phyloP scores from a whole-genome alignment of 2,329 filamentous ascomycete genomes.

The Aschersonia sp. region DNA sequence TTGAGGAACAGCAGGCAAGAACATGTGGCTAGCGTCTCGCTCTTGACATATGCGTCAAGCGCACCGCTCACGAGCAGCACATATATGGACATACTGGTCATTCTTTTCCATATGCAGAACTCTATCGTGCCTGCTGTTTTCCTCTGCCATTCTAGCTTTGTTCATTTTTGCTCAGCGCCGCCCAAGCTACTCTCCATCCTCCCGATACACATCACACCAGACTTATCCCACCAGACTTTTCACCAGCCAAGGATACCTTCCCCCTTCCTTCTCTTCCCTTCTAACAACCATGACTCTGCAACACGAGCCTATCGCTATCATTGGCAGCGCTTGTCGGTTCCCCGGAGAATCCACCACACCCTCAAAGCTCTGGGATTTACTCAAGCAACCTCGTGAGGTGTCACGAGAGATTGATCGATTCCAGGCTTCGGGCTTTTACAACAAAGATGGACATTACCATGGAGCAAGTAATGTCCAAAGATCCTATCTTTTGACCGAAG shows the following conservation, averaged over 20 bases:
- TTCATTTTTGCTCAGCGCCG: background rate
- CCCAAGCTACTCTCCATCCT: background rate
- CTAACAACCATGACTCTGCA: background rate
- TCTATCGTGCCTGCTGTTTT: background rate
- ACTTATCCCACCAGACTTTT: no score
- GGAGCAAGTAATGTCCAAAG: slow-evolving; percentile 8
- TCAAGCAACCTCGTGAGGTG: slow-evolving; percentile 16
- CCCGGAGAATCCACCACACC: slow-evolving; percentile 18
- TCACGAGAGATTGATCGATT: slow-evolving; percentile 14
- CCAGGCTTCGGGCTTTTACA: slow-evolving; percentile 10
- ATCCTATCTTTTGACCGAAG: slow-evolving; percentile 18
- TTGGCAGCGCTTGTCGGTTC: slow-evolving; percentile 24
- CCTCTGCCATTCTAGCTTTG: background rate
- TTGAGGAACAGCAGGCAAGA: no score
- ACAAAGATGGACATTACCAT: slow-evolving; percentile 16
- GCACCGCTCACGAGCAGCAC: no score
- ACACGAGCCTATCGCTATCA: slow-evolving; percentile 23
- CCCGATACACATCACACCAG: no score
- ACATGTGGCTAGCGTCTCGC: no score
- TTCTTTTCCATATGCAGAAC: background rate
- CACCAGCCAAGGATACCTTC: no score
- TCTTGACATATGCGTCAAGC: no score
- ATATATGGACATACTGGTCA: background rate
- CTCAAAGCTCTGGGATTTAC: slow-evolving; percentile 21
- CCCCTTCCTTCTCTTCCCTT: no score